Evolutionary conservation across 176 grass and related monocot genomes (phyloP).

Genomic region (Olyra latifolia): DNA sequence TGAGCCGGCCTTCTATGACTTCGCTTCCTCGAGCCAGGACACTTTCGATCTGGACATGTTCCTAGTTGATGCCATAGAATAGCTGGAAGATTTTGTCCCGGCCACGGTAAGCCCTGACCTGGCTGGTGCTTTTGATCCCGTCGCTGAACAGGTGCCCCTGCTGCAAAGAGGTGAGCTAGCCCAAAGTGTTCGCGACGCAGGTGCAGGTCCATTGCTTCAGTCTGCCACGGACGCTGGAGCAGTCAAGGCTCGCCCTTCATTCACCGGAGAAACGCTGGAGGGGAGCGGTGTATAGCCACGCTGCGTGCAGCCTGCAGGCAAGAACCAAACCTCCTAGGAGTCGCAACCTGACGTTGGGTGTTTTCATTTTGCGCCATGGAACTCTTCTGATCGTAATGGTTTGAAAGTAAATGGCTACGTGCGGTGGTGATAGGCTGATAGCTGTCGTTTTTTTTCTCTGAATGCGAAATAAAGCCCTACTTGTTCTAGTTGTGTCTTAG

Average conservation of each 20-base stretch:
- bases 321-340: not conserved
- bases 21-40: constrained; percentile 14
- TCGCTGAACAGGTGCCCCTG: not conserved
- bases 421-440: too few species aligned
- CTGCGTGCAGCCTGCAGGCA: not conserved
- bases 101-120: not conserved
- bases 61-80: constrained; percentile 22
- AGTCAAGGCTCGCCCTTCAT: not conserved
- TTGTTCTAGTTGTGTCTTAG: too few species aligned
- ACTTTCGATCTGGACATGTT: constrained; percentile 40
- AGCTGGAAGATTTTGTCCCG: not conserved
- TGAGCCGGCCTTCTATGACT: not conserved
- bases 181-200: not conserved
- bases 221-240: not conserved
- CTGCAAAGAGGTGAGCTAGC: too few species aligned
- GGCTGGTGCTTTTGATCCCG: not conserved
- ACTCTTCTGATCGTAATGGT: not conserved
- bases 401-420: not conserved
- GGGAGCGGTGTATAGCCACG: not conserved
- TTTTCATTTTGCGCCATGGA: not conserved
- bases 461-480: too few species aligned
- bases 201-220: not conserved
- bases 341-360: not conserved
- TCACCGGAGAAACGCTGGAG: not conserved
- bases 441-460: too few species aligned